phyloP scores from a whole-genome alignment of 257 asterid genomes.

The Schizonepeta tenuifolia region DNA sequence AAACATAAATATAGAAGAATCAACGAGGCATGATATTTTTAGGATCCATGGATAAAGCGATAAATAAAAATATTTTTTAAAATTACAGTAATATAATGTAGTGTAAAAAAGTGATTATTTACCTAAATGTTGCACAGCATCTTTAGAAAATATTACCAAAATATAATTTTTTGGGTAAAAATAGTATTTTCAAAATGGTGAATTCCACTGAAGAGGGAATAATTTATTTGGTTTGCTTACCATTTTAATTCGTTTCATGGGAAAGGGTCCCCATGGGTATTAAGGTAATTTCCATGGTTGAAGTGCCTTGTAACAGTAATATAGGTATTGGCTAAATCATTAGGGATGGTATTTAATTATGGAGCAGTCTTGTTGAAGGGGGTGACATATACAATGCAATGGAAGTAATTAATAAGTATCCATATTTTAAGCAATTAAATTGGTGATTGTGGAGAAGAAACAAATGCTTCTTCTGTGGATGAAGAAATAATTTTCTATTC shows the following conservation, averaged over 20 bases:
- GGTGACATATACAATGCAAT: constrained; percentile 7
- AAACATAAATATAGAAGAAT: background rate
- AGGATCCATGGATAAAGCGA: background rate
- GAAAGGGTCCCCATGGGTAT: background rate
- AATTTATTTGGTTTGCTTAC: no score
- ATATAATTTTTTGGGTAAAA: no score
- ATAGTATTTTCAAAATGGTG: no score
- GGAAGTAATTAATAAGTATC: background rate
- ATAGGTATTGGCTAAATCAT: background rate
- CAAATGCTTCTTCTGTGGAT: no score
- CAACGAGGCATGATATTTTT: background rate
- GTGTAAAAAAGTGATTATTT: background rate
- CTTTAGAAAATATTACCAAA: no score
- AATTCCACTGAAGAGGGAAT: no score
- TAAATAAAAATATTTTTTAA: no score
- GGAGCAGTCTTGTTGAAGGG: background rate
- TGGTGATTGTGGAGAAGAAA: background rate
- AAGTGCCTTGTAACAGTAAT: background rate
- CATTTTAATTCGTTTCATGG: background rate
- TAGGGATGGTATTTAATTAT: background rate
- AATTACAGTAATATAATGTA: no score
- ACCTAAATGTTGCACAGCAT: no score
- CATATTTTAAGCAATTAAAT: background rate
- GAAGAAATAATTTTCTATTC: no score
- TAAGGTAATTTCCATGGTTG: background rate